Evolutionary conservation across 169 alveolate species (phyloP).

Genomic region (Plasmodium malariae): DNA sequence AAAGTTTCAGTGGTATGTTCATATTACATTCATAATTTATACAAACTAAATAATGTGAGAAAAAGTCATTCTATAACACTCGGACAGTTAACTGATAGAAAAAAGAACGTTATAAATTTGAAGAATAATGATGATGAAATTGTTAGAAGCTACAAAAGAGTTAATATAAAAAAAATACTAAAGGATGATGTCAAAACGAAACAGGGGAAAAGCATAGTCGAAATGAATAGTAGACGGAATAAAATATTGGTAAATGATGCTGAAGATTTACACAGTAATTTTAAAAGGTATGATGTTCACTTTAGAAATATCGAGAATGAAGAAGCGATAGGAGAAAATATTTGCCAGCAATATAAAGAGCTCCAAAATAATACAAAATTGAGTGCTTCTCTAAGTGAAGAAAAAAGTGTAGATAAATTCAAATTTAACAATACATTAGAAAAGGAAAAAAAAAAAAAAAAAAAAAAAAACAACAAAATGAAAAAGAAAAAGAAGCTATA

Average conservation of each 20-base stretch:
- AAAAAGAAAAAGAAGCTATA: neutral
- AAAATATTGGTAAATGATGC: neutral
- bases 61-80: neutral
- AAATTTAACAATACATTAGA: too few relatives aligned
- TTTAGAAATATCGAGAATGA: neutral
- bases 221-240: neutral
- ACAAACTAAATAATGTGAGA: neutral
- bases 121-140: slow-evolving; percentile 7
- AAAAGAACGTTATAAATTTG: slow-evolving; percentile 18
- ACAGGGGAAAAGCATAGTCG: neutral
- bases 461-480: too few relatives aligned
- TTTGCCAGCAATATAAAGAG: too few relatives aligned
- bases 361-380: too few relatives aligned
- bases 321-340: neutral
- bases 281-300: neutral
- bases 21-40: neutral
- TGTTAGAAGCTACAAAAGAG: slow-evolving; percentile 48
- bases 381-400: too few relatives aligned
- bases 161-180: slow-evolving; percentile 62
- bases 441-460: too few relatives aligned
- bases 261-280: neutral
- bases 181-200: neutral
- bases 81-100: slow-evolving; percentile 45
- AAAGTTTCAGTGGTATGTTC: neutral
- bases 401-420: too few relatives aligned